Evolutionary conservation across 192 early-diverging fungal species (phyloP), one percentile per base, ranked within the genome.

Genomic region (Coemansia sp.): DNA sequence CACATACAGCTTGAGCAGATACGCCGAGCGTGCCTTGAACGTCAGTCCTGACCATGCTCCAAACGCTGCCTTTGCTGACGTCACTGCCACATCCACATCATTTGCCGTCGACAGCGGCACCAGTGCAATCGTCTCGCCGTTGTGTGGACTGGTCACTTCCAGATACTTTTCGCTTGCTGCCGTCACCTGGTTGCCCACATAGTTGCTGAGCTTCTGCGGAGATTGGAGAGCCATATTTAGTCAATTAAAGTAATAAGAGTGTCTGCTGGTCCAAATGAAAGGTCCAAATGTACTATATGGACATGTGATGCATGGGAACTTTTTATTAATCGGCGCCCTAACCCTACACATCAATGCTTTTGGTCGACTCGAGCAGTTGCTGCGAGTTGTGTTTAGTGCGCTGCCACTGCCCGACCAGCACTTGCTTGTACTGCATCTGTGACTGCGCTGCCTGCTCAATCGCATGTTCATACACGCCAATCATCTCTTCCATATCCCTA

Each of bases 11-110:
- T 79, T 59, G 56, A 92, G 76, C 54, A 92, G 65, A 45, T 85
- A 69, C 8, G 80, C 82, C 15, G 86, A 85, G 4, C 92, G 85
- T 54, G 88, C 86, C 73, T 92, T 92, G 68, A 89, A 62, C 21
- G 91, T 92, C 38, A 85, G 79, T 6, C 58, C 39, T 23, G 84
- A 79, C 89, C 89, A 90, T 5, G 51, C 69, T 5, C 78, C 73
- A 48, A 83, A 86, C 10, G 88, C 88, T 1, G 68, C 69, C 15
- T 76, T 49, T 27, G 89, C 87, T 0, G 86, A 70, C 12, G 59
- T 72, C 47, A 92, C 90, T 2, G 87, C 90, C 2, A 35, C 37
- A 5, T 85, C 80, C 15, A 92, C 87, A 62, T 91, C 89, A 0
- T 43, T 62, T 5, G 67, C 69, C 4, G 69, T 66, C 3, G 87